Base-by-base conservation (phyloP, 805 yeast genomes). In the Wickerhamomyces rabaulensis region DNA sequence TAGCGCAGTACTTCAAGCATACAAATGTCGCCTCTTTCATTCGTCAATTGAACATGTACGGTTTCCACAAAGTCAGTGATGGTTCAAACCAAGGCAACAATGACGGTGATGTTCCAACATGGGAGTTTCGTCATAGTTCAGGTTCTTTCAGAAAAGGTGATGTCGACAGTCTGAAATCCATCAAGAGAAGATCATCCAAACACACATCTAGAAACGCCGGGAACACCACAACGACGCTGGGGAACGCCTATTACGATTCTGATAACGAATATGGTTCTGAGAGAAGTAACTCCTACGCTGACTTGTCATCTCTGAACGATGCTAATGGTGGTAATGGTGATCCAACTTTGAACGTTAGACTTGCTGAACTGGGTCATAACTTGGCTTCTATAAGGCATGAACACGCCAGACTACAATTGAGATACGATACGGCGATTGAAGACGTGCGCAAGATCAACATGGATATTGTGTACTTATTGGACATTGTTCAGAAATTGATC, bases 41-140 rank as follows among this genome's bases (percentile, higher is more conserved):
- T 4, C 75, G 94, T 36, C 94, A 86, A 57, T 66, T 86, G 45
- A 87, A 86, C 64, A 83, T 85, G 87, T 86, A 86, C 58, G 92
- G 92, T 0, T 86, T 86, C 60, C 91, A 84, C 61, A 85, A 86
- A 61, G 86, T 86, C 9, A 54, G 60, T 33, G 64, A 60, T 26
- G 55, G 55, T 21, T 22, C 43, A 5, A 40, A 41, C 3, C 36
- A 47, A 20, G 39, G 46, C 17, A 46, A 20, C 12, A 33, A 33
- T 10, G 51, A 42, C 8, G 40, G 46, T n/a, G 60, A 50, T 12
- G 45, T 46, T 17, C 62, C 63, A 48, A 58, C 62, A 15, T 91
- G 98, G 98, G 97, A 92, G 68, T 91, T 91, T 66, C 81, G 82
- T 48, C 98, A 91, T 62, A 79, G 87, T 23, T 81, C 87, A 4